phyloP scores from a whole-genome alignment of 2,329 filamentous ascomycete genomes.

The Huntiella savannae region DNA sequence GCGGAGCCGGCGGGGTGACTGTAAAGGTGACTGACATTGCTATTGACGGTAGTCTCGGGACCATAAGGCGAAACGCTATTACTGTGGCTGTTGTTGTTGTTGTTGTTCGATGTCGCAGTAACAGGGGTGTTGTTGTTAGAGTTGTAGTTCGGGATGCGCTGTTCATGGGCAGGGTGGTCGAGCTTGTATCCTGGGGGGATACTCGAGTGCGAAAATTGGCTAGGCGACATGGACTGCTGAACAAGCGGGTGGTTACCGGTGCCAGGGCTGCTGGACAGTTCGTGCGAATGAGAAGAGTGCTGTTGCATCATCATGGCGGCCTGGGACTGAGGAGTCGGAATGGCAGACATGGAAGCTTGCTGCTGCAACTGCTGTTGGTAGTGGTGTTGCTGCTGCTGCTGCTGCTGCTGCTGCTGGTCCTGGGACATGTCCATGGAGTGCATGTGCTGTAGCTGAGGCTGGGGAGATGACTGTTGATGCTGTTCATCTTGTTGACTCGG shows the following conservation, averaged over 20 bases:
- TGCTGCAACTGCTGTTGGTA: slow-evolving; percentile 12
- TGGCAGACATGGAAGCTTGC: slow-evolving; percentile 12
- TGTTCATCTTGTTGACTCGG: slow-evolving; percentile 37
- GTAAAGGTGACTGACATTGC: slow-evolving; percentile 12
- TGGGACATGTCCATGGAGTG: slow-evolving; percentile 19
- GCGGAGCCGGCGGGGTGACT: slow-evolving; percentile 13
- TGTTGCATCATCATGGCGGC: slow-evolving; percentile 8
- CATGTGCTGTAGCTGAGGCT: slow-evolving; percentile 14
- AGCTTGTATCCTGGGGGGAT: slow-evolving; percentile 14
- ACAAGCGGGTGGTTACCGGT: slow-evolving; percentile 9
- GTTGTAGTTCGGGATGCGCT: slow-evolving; percentile 13
- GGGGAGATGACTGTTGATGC: slow-evolving; percentile 5
- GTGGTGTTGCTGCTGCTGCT: slow-evolving; percentile 6
- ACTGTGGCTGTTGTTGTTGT: slow-evolving; percentile 13
- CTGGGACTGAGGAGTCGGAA: slow-evolving; percentile 24
- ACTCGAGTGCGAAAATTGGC: slow-evolving; percentile 11
- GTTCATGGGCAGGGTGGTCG: slow-evolving; percentile 13
- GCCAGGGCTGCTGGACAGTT: slow-evolving; percentile 12
- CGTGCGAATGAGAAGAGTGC: slow-evolving; percentile 15
- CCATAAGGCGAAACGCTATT: slow-evolving; percentile 10
- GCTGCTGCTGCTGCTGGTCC: slow-evolving; percentile 7
- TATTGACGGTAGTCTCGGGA: slow-evolving; percentile 14
- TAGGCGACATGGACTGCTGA: slow-evolving; percentile 12
- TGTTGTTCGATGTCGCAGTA: slow-evolving; percentile 14
- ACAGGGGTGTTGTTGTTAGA: slow-evolving; percentile 10